phyloP scores from a whole-genome alignment of 768 basidiomycete genomes.

The Suillus luteus region DNA sequence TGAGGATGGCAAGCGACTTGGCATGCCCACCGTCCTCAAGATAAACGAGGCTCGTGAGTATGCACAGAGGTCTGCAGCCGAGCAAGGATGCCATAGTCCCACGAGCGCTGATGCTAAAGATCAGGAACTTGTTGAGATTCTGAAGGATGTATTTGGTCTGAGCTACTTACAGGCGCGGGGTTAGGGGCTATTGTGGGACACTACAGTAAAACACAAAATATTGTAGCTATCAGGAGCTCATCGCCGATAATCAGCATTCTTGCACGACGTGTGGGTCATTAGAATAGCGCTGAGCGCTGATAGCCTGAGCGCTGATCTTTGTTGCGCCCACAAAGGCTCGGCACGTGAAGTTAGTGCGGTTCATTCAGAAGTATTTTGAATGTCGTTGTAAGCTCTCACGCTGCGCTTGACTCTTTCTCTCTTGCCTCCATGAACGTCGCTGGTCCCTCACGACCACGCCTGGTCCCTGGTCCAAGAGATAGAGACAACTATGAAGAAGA shows the following conservation, averaged over 20 bases:
- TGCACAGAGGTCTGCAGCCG: constrained; percentile 36
- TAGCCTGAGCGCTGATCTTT: neutral
- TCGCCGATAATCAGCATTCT: neutral
- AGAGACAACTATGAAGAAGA: constrained; percentile 31
- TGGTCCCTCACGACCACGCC: constrained; percentile 25
- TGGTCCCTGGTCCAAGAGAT: constrained; percentile 14
- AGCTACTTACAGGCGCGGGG: neutral
- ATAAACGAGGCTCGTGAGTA: constrained; percentile 57
- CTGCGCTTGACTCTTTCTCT: neutral
- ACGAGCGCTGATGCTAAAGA: constrained; percentile 29
- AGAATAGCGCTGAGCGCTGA: neutral
- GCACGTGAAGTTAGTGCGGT: neutral
- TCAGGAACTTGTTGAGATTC: constrained; percentile 29
- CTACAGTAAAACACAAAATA: neutral
- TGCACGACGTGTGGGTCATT: neutral
- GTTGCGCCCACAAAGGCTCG: neutral
- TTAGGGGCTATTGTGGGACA: neutral
- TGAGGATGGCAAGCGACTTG: constrained; percentile 58
- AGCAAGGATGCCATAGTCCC: constrained; percentile 30
- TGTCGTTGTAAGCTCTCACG: constrained; percentile 2
- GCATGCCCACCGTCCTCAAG: constrained; percentile 53
- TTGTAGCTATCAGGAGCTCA: neutral
- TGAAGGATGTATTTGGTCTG: constrained; percentile 37
- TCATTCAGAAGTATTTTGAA: neutral
- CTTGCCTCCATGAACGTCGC: constrained; percentile 25